Evolutionary conservation across 768 basidiomycete genomes (phyloP), one percentile per base, ranked within the genome.

Genomic region (Tylopilus intermedius): DNA sequence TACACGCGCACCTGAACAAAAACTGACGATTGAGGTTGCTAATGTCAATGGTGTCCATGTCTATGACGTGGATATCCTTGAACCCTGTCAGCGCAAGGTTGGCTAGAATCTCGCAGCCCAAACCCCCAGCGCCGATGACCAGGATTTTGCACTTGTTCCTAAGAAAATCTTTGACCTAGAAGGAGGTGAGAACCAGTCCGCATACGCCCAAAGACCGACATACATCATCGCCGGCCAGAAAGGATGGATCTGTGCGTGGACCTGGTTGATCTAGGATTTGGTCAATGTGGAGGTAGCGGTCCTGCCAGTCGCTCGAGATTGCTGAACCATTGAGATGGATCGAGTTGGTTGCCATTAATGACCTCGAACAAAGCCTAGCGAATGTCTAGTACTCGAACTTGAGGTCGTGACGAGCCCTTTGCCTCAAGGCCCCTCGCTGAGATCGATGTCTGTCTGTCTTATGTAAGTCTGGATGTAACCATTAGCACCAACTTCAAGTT

Each of bases 31-130:
- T 99, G 59, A 99, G 78, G 71, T 99, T 99, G 65, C 94, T 97
- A 65, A 99, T 90, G 72, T 99, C 95, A 68, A 98, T 99, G 14
- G 95, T 97, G 76, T 99, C 95, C 94, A 99, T 98, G 77, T 99
- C 96, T 67, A 99, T 98, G 55, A 99, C 94, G 76, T 97, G 93
- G 59, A 98, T 96, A 64, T 98, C 90, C 71, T 88, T 90, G 83
- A 98, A 99, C 24, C 96, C 96, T 42, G 91, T 88, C 60, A 98
- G 72, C 22, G 96, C 95, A 46, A 99, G 81, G 71, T 98, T 96
- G 54, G 94, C 90, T 39, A 99, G 78, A 59, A 98, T 98, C 76
- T 99, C 96, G 71, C 89, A 99, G 10, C 96, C 96, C 39, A 99
- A 76, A 51, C 96, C 96, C 32, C 96, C 96, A 27, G 96, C 96